Percentiles rank a stretch among this genome's conserved stretches.
Evolutionary conservation across 441 rosid species (phyloP).

Genomic region (Macaranga tanarius): DNA sequence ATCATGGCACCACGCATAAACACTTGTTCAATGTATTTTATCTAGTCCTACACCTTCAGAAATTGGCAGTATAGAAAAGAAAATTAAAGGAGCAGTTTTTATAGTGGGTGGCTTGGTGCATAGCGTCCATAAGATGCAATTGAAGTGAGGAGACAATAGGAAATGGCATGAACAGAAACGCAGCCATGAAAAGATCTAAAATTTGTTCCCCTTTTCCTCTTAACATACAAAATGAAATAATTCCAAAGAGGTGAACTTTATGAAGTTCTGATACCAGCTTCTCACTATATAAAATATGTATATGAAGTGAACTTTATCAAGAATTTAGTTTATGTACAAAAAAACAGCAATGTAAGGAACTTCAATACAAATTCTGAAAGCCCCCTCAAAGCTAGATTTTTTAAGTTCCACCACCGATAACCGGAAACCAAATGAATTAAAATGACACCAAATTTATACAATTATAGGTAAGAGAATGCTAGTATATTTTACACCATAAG

Average conservation of each 20-base stretch:
- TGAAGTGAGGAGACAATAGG: neutral
- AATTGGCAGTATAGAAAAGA: neutral
- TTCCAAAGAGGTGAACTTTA: no score
- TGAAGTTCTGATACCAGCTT: no score
- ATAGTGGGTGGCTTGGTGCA: neutral
- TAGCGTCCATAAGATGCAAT: neutral
- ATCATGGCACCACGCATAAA: neutral
- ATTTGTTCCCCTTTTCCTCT: no score
- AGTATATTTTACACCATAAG: conserved; percentile 9
- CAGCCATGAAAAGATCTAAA: no score
- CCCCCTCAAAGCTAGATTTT: neutral
- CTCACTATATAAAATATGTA: no score
- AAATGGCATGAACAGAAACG: no score
- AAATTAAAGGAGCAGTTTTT: neutral
- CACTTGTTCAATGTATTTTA: neutral
- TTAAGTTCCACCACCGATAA: neutral
- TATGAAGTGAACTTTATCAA: neutral
- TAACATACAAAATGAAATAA: no score
- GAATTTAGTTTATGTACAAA: neutral
- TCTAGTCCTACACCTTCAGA: neutral
- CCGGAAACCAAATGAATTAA: conserved; percentile 13
- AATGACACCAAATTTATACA: neutral
- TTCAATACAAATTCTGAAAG: neutral
- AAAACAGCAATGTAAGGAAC: neutral
- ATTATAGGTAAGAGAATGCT: neutral